phyloP scores from a whole-genome alignment of 371 early-diverging fungal genomes.

The Catenaria anguillulae region DNA sequence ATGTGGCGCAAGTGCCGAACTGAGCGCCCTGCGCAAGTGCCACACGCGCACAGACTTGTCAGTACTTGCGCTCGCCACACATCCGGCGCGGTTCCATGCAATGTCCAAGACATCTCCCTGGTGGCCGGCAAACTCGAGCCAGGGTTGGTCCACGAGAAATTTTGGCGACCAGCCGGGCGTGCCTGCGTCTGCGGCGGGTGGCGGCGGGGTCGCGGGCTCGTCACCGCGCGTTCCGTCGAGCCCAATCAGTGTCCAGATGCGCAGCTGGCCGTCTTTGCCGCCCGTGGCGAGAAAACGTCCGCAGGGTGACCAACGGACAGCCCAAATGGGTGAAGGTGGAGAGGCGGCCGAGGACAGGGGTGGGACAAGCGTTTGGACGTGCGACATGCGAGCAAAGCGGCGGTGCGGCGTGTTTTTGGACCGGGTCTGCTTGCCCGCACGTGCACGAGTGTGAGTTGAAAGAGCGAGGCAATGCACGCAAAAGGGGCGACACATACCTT shows the following conservation, averaged over 20 bases:
- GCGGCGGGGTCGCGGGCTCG: background rate
- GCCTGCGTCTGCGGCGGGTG: background rate
- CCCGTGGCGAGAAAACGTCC: conserved; percentile 29
- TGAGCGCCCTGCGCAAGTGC: too few relatives aligned
- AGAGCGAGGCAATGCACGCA: too few relatives aligned
- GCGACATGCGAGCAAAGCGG: too few relatives aligned
- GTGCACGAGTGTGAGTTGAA: too few relatives aligned
- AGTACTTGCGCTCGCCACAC: conserved; percentile 23
- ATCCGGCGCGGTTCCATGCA: conserved; percentile 25
- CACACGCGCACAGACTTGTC: conserved; percentile 33
- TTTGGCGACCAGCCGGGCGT: background rate
- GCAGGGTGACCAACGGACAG: background rate
- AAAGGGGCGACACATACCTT: too few relatives aligned
- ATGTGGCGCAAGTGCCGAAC: too few relatives aligned
- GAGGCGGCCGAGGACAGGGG: too few relatives aligned
- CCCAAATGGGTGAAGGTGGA: too few relatives aligned
- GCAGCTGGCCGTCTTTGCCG: conserved; percentile 22
- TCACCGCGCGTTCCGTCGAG: background rate
- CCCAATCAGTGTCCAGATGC: conserved; percentile 19
- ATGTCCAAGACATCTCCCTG: conserved; percentile 22
- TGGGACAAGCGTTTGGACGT: too few relatives aligned
- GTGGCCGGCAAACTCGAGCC: conserved; percentile 22
- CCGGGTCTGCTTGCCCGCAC: too few relatives aligned
- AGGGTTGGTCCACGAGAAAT: conserved; percentile 16
- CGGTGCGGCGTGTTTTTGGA: too few relatives aligned